Percentiles rank a stretch among this genome's conserved stretches.
Conservation (phyloP, 2,329 filamentous ascomycete genomes). For the Blastomyces parvus region DNA sequence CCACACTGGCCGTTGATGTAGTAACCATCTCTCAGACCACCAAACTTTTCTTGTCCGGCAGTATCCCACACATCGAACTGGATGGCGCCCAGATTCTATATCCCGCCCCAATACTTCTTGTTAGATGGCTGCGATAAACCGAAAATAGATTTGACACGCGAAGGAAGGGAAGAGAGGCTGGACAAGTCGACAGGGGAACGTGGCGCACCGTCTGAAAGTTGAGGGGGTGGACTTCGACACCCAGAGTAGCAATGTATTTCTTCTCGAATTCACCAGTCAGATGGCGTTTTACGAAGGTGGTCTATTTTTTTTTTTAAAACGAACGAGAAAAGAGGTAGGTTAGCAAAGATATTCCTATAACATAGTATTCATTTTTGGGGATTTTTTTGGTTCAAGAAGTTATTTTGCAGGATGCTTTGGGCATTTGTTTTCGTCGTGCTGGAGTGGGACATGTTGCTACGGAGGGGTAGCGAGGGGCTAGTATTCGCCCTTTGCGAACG, state of each 20-base stretch:
- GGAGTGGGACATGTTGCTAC: neutral
- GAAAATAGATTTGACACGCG: neutral
- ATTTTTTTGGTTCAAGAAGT: neutral
- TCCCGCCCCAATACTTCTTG: neutral
- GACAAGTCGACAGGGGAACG: slow-evolving; percentile 18
- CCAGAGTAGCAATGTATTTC: slow-evolving; percentile 99
- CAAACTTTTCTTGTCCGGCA: slow-evolving; percentile 96
- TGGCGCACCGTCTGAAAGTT: slow-evolving; percentile 88
- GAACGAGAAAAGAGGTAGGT: neutral
- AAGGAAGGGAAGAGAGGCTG: neutral
- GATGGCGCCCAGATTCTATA: slow-evolving; percentile 80
- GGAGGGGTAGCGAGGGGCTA: slow-evolving; percentile 6
- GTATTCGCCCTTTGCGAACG: no score
- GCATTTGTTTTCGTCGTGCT: neutral
- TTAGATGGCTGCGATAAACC: slow-evolving; percentile 6
- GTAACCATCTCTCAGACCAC: slow-evolving; percentile 98
- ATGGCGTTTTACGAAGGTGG: slow-evolving; percentile 99
- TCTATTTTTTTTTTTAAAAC: slow-evolving; percentile 54
- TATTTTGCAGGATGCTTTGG: neutral
- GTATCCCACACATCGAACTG: slow-evolving; percentile 99
- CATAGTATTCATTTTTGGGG: neutral
- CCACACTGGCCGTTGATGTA: slow-evolving; percentile 99
- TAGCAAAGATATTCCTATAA: neutral
- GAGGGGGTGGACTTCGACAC: slow-evolving; percentile 98
- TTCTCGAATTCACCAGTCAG: slow-evolving; percentile 99